Conservation (phyloP, 805 yeast genomes). For the Wickerhamiella australiensis region DNA sequence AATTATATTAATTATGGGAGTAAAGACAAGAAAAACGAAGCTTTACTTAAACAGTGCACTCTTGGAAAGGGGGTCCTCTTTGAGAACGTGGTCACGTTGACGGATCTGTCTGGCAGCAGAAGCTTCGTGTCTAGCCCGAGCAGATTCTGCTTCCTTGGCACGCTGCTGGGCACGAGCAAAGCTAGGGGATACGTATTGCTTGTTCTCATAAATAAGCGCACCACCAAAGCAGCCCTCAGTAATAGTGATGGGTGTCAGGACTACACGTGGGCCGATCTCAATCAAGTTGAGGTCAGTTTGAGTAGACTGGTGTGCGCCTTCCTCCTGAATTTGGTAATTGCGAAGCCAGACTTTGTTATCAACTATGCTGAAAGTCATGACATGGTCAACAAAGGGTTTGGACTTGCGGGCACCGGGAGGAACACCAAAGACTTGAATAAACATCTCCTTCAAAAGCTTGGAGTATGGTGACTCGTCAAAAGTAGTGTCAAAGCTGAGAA, state of each 20-base stretch:
- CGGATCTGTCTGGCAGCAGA: slow-evolving; percentile 64
- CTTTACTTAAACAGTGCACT: slow-evolving; percentile 53
- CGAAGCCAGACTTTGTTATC: slow-evolving; percentile 94
- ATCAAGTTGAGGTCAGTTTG: slow-evolving; percentile 61
- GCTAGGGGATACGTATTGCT: slow-evolving; percentile 93
- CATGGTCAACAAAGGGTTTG: slow-evolving; percentile 93
- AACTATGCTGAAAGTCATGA: slow-evolving; percentile 80
- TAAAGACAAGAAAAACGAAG: too few species aligned
- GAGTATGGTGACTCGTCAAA: slow-evolving; percentile 63
- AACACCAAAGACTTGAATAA: slow-evolving; percentile 78
- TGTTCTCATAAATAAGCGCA: slow-evolving; percentile 93
- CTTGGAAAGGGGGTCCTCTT: slow-evolving; percentile 70
- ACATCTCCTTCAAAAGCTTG: slow-evolving; percentile 68
- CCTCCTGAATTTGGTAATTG: slow-evolving; percentile 77
- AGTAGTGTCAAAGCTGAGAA: slow-evolving; percentile 72
- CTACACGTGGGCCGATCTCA: slow-evolving; percentile 95
- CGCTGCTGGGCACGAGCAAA: slow-evolving; percentile 80
- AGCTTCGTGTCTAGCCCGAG: slow-evolving; percentile 65
- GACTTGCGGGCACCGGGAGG: slow-evolving; percentile 87
- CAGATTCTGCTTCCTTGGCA: slow-evolving; percentile 68
- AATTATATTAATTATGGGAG: not conserved
- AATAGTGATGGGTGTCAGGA: slow-evolving; percentile 78
- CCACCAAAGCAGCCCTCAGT: slow-evolving; percentile 97
- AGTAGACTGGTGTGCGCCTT: slow-evolving; percentile 31
- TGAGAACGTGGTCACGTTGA: slow-evolving; percentile 60